Evolutionary conservation across 208 protist species (phyloP).

Genomic region (Trypanosoma platydactyli): DNA sequence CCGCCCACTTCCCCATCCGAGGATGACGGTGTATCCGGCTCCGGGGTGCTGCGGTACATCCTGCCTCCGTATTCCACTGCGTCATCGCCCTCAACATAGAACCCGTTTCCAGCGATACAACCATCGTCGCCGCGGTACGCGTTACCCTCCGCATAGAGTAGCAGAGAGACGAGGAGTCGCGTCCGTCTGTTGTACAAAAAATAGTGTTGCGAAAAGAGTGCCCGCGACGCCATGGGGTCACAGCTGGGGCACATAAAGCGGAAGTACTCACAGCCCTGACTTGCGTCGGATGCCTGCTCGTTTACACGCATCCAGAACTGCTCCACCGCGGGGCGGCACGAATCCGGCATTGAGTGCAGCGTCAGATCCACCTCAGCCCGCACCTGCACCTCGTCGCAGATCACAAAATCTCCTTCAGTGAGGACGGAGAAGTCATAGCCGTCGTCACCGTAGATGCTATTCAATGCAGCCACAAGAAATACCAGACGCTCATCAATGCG

Average conservation of each 20-base stretch:
- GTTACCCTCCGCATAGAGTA: conserved; percentile 66
- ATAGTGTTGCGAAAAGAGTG: conserved; percentile 66
- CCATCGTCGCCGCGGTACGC: conserved; percentile 67
- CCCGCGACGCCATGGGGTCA: conserved; percentile 50
- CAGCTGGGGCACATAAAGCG: conserved; percentile 68
- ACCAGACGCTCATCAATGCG: conserved; percentile 70
- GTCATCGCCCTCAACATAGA: conserved; percentile 27
- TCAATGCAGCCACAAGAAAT: conserved; percentile 70
- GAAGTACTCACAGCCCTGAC: conserved; percentile 68
- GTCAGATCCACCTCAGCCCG: conserved; percentile 42
- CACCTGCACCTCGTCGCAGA: conserved; percentile 45
- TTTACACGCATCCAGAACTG: conserved; percentile 58
- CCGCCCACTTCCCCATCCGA: conserved; percentile 42
- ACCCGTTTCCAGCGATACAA: conserved; percentile 20
- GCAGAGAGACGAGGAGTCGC: conserved; percentile 60
- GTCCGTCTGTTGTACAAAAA: conserved; percentile 67
- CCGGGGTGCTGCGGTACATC: conserved; percentile 19
- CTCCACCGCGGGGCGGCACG: conserved; percentile 48
- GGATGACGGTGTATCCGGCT: conserved; percentile 25
- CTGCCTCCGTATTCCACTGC: not conserved
- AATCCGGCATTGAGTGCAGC: conserved; percentile 47
- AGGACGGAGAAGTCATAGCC: conserved; percentile 83
- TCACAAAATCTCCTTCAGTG: conserved; percentile 62
- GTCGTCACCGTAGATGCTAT: conserved; percentile 67
- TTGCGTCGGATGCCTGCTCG: conserved; percentile 47